phyloP scores from a whole-genome alignment of 2,329 filamentous ascomycete species.

The Bipolaris cookei region DNA sequence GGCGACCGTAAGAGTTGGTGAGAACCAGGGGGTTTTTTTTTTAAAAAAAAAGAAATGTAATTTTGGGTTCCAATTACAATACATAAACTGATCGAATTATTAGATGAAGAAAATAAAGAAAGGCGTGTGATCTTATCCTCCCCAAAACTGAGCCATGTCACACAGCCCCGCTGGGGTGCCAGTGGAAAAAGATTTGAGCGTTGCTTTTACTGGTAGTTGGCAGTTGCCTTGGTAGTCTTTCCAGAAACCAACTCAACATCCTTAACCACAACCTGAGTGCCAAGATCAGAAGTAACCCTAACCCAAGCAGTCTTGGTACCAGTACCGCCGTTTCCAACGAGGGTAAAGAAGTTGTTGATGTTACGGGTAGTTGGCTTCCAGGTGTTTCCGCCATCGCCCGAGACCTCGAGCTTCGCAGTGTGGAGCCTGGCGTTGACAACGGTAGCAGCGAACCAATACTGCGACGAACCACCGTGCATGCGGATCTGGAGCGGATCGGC shows the following conservation, averaged over 20 bases:
- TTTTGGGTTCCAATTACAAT: neutral
- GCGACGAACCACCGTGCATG: neutral
- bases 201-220: neutral
- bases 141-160: neutral
- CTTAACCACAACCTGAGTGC: neutral
- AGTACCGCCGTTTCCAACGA: neutral
- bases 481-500: neutral
- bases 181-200: neutral
- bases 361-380: neutral
- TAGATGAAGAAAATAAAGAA: neutral
- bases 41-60: neutral
- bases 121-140: neutral
- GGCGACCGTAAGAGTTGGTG: too few species aligned
- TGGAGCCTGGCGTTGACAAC: neutral
- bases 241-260: neutral
- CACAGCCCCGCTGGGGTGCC: neutral
- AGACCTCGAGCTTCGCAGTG: neutral
- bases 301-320: neutral
- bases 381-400: neutral
- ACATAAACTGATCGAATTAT: neutral
- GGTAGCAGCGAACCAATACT: neutral
- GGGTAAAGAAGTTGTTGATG: neutral
- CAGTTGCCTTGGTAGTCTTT: neutral
- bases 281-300: neutral
- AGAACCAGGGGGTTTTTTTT: neutral